Conservation (phyloP, 345 rosid genomes). For the Eucalyptus cloeziana region DNA sequence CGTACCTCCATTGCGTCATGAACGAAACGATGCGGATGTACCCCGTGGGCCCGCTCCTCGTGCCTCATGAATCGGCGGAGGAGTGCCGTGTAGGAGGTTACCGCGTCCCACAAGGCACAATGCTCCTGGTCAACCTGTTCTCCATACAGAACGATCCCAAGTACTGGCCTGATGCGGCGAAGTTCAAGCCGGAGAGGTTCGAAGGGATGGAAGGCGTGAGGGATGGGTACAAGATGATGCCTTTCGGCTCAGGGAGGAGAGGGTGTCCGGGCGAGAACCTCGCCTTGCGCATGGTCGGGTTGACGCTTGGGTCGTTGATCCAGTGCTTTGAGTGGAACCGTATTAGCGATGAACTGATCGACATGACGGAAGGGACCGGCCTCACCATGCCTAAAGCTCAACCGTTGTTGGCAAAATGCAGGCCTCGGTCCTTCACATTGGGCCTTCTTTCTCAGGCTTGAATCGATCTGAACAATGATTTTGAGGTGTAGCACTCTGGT, state of each 20-base stretch:
- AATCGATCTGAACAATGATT: background rate
- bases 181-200: conserved; percentile 36
- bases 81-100: conserved; percentile 20
- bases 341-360: background rate
- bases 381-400: conserved; percentile 14
- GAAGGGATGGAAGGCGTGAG: background rate
- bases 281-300: conserved; percentile 8
- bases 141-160: conserved; percentile 24
- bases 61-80: conserved; percentile 23
- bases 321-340: conserved; percentile 24
- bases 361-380: conserved; percentile 18
- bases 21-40: conserved; percentile 41
- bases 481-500: background rate
- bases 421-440: conserved; percentile 4
- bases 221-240: conserved; percentile 19
- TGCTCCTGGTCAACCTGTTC: conserved; percentile 25
- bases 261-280: conserved; percentile 27
- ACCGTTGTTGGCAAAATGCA: conserved; percentile 13
- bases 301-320: conserved; percentile 8
- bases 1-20: conserved; percentile 34
- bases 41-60: conserved; percentile 27
- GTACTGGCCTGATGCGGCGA: conserved; percentile 14
- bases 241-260: conserved; percentile 35
- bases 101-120: conserved; percentile 16
- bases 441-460: conserved; percentile 3